Evolutionary conservation across 2,329 filamentous ascomycete species (phyloP).

Genomic region (Lizonia empirigonia): DNA sequence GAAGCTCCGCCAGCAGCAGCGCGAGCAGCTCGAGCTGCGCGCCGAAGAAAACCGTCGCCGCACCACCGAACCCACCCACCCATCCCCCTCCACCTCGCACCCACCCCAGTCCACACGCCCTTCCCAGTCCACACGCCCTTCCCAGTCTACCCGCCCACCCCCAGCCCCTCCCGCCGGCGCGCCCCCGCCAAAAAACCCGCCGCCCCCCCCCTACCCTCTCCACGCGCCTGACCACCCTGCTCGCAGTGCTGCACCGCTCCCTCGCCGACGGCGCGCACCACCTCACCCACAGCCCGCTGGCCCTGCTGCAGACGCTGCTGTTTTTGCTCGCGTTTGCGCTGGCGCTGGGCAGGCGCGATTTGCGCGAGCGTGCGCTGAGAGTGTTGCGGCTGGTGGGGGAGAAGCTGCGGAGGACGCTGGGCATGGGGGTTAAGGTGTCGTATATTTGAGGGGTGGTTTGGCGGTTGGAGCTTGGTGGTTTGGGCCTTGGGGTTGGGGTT

Average conservation of each 20-base stretch:
- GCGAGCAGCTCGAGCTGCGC: constrained; percentile 59
- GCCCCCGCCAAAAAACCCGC: constrained; percentile 40
- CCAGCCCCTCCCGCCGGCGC: constrained; percentile 10
- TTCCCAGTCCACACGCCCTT: neutral
- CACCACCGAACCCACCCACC: constrained; percentile 19
- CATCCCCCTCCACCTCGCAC: constrained; percentile 17
- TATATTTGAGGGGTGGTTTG: too few relatives aligned
- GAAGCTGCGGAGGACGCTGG: constrained; percentile 82
- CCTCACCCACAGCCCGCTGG: constrained; percentile 61
- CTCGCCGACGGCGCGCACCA: constrained; percentile 58
- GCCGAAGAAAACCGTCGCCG: constrained; percentile 43
- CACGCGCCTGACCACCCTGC: constrained; percentile 52
- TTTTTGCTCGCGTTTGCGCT: constrained; percentile 81
- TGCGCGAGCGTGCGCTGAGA: constrained; percentile 74
- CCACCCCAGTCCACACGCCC: neutral
- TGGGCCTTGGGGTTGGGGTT: too few relatives aligned
- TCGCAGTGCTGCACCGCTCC: constrained; percentile 56
- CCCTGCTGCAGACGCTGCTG: constrained; percentile 67
- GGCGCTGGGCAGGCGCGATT: constrained; percentile 73
- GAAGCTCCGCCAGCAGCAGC: constrained; percentile 66
- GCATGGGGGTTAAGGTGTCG: constrained; percentile 97
- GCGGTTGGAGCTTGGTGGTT: too few relatives aligned
- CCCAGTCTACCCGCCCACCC: too few relatives aligned
- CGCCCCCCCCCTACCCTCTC: constrained; percentile 47
- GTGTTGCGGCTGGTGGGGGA: constrained; percentile 74